Conservation (phyloP, 257 asterid genomes). For the Plantago ovata region DNA sequence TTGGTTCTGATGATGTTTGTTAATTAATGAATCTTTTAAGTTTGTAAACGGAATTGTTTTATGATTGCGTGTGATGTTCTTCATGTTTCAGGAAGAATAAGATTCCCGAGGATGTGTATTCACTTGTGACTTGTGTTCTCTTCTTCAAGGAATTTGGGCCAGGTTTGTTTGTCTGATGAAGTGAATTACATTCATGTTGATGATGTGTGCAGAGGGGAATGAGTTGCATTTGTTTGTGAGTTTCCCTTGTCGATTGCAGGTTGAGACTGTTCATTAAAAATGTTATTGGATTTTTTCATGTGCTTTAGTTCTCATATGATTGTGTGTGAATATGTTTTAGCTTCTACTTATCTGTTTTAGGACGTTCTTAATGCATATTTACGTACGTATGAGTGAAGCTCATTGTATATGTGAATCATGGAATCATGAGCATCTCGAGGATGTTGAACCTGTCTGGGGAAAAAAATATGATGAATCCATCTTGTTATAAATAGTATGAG, state of each 20-base stretch:
- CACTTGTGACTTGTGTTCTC: slow-evolving; percentile 89
- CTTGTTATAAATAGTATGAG: no score
- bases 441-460: no score
- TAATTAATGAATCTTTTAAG: slow-evolving; percentile 12
- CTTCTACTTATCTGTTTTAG: no score
- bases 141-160: slow-evolving; percentile 88
- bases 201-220: no score
- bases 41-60: slow-evolving; percentile 15
- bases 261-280: slow-evolving; percentile 78
- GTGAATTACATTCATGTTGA: slow-evolving; percentile 3
- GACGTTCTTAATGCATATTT: no score
- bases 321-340: no score
- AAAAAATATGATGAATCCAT: no score
- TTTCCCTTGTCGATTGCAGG: slow-evolving; percentile 34
- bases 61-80: slow-evolving; percentile 18
- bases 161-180: slow-evolving; percentile 49
- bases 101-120: slow-evolving; percentile 58
- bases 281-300: no score
- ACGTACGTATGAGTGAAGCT: no score
- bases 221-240: slow-evolving; percentile 18
- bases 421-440: no score
- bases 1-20: slow-evolving; percentile 1
- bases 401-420: no score
- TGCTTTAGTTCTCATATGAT: no score
- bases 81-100: slow-evolving; percentile 65